These are phyloP conservation scores for Coemansia sp. DNA, from an alignment of 192 early-diverging fungal species.

Conservation along the genomic window DNA sequence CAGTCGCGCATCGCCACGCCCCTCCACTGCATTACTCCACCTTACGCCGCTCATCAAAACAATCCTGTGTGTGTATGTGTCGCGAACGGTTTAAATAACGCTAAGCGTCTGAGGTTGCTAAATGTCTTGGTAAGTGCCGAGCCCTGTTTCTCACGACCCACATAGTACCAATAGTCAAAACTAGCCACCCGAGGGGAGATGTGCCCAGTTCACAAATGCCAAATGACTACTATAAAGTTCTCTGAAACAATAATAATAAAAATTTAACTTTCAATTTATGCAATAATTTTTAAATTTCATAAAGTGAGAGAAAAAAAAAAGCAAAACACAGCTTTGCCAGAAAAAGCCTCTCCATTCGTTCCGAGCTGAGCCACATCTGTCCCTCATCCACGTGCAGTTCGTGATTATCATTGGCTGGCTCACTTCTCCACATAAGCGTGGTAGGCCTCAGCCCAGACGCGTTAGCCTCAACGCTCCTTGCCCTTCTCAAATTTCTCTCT, in stretches of 20 bases:
- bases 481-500: neutral
- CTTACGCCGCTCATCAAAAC: conserved; percentile 2
- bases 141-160: neutral
- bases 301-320: neutral
- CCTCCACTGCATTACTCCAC: neutral
- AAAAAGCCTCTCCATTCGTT: neutral
- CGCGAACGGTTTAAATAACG: neutral
- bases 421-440: neutral
- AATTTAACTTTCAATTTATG: neutral
- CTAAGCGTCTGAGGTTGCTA: neutral
- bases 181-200: neutral
- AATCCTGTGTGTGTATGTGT: conserved; percentile 2
- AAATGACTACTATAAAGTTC: neutral
- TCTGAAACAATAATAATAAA: neutral
- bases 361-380: neutral
- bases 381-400: conserved; percentile 10
- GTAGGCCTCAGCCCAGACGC: neutral
- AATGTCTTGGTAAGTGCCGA: conserved; percentile 1
- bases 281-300: neutral
- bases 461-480: neutral
- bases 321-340: neutral
- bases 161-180: conserved; percentile 6
- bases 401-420: conserved; percentile 5
- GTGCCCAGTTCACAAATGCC: neutral
- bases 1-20: conserved; percentile 14